Base-by-base conservation (phyloP, 176 grass and related monocot genomes). In the Lolium perenne region DNA sequence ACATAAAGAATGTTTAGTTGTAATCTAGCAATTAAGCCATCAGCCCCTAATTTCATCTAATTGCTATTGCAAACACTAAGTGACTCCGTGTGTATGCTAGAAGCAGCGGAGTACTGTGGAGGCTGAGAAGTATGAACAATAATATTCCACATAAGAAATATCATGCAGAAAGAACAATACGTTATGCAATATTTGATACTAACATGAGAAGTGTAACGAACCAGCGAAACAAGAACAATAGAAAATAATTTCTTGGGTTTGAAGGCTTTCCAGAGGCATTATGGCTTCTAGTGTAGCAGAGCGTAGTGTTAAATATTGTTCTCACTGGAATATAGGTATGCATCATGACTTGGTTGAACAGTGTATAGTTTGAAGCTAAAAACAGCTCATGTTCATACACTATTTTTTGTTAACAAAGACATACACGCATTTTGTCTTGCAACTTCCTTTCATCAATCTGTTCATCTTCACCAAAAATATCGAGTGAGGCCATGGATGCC, bases 401-500 rank as follows among this genome's bases (percentile, higher is more conserved):
- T 29, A 76, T 51, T 43, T 35, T 35, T 16, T 72, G 58, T 71
- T 84, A 38, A 57, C 7, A 75, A 15, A 29, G 17, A 14, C 68
- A 88, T 92, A 95, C 93, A 79, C 73, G 86, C 91, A 95, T 93
- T 71, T 78, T 89, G 29, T 95, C 91, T 89, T 91, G 81, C 61
- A 95, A 79, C 81, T 77, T 91, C 78, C 74, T 95, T 73, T 70
- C 54, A 89, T 91, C 91, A 59, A 87, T 77, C 69, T 91, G 60
- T 63, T 91, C 89, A 11, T 79, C 89, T 58, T 95, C 91, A 62
- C 76, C 66, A 41, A 77, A 64, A 55, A 73, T 82, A 71, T 95
- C 91, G 64, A 75, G 86, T 40, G 91, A 93, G 83, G 84, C 88
- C 84, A 95, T 95, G 54, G 89, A 93, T 83, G 80, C 91, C 86